These are phyloP conservation scores for Zizania latifolia DNA, from an alignment of 176 grass and related monocot genomes.

Conservation along the genomic window DNA sequence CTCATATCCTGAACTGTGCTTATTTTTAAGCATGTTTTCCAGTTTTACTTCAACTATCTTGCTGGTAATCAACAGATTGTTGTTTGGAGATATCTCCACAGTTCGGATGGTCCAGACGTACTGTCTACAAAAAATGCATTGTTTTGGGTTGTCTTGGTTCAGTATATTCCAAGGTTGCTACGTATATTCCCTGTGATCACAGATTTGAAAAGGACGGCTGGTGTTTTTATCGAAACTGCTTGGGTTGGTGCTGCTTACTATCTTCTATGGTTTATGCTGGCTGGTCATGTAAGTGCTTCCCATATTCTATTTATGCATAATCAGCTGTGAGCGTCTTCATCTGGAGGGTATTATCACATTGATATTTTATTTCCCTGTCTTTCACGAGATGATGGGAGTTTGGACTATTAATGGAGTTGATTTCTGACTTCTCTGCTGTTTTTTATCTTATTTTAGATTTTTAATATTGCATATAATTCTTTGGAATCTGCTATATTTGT, in stretches of 20 bases:
- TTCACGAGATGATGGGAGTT: not conserved
- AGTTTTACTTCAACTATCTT: slow-evolving; percentile 9
- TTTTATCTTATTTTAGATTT: not conserved
- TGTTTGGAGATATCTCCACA: slow-evolving; percentile 73
- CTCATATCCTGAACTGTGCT: not conserved
- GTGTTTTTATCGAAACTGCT: slow-evolving; percentile 90
- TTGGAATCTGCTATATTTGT: not conserved
- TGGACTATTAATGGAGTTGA: not conserved
- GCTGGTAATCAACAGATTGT: slow-evolving; percentile 58
- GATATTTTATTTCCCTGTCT: not conserved
- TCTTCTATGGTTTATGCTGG: slow-evolving; percentile 94
- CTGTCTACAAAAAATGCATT: slow-evolving; percentile 55
- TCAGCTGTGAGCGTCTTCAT: not conserved
- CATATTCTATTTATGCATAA: not conserved
- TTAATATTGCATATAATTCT: not conserved
- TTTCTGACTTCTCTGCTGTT: not conserved
- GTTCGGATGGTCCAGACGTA: slow-evolving; percentile 55
- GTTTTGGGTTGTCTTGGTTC: slow-evolving; percentile 72
- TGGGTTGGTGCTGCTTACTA: slow-evolving; percentile 98
- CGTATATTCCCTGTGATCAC: slow-evolving; percentile 66
- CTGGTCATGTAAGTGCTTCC: slow-evolving; percentile 67
- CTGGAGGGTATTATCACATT: not conserved
- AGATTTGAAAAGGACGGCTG: slow-evolving; percentile 85
- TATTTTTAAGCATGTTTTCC: not conserved
- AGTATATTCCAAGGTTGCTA: slow-evolving; percentile 72